Evolutionary conservation across 306 rosid species (phyloP), one percentile per base, ranked within the genome.

Genomic region (Rosa persica): DNA sequence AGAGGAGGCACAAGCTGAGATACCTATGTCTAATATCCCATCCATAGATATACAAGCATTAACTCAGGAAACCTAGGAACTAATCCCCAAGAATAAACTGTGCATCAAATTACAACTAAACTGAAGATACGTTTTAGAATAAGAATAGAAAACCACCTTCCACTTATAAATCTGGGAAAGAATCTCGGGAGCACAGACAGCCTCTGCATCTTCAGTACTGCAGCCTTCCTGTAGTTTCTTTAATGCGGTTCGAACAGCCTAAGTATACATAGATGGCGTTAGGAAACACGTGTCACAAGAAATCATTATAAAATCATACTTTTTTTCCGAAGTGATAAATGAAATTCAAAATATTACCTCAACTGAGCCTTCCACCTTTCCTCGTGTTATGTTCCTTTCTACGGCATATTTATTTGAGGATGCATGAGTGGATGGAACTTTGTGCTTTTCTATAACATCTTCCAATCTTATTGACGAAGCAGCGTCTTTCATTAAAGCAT

Each of bases 211-310:
- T 77, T 86, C 90, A 79, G 79, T 80, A 83, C 86, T 81, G 80
- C 80, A 72, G 81, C 97, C 98, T 5, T 76, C 83, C 61, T 91
- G 90, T 65, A 92, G 85, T 85, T 83, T 91, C 81, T 36, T 82
- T 48, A 95, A 60, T 17, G 99, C 98, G n/a, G 92, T 84, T 87
- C 97, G 88, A 81, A 88, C 87, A 69, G 96, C 98, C 99, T 95
- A 58, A 61, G 83, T 72, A 81, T 22, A 80, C 12, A 71, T 46
- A 55, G 81, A 38, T 60, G 67, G 52, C 55, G 13, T 40, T 52
- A 78, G 4, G 17, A 60, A 73, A 8, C 22, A 12, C 66, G n/a
- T 44, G 34, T 38, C 15, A 73, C 68, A 25, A 71, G 40, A 69
- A 20, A 48, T 58, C 58, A 72, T 55, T 7, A 75, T 46, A 19